Conservation (phyloP, 2,329 filamentous ascomycete species). For the Penicillium sp. region DNA sequence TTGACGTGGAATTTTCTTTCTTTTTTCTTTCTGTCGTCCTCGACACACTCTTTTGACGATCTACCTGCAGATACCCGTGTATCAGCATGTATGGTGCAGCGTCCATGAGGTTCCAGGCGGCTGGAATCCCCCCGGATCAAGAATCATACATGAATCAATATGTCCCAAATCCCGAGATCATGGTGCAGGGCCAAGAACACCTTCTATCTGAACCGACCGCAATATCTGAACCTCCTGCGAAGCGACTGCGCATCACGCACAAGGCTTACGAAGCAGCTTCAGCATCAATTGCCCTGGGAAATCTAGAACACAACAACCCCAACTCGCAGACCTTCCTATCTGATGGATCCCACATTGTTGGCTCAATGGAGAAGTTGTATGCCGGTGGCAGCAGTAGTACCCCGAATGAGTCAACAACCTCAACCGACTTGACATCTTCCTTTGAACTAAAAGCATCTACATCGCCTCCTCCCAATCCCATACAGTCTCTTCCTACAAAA, state of each 20-base stretch:
- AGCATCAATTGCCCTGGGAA: slow-evolving; percentile 1
- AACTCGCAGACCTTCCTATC: neutral
- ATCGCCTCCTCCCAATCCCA: slow-evolving; percentile 24
- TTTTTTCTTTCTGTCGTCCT: neutral
- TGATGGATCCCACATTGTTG: slow-evolving; percentile 2
- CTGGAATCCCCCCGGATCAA: slow-evolving; percentile 9
- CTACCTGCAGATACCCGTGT: slow-evolving; percentile 6
- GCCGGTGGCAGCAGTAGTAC: slow-evolving; percentile 23
- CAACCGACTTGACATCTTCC: slow-evolving; percentile 26
- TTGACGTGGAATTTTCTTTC: neutral
- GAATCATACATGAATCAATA: slow-evolving; percentile 17
- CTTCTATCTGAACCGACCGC: neutral
- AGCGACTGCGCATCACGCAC: slow-evolving; percentile 18
- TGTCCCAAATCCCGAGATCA: slow-evolving; percentile 5
- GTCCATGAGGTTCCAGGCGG: slow-evolving; percentile 19
- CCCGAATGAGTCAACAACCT: slow-evolving; percentile 28
- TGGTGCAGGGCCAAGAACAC: neutral
- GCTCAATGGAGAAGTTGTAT: slow-evolving; percentile 9
- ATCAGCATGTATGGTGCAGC: slow-evolving; percentile 27
- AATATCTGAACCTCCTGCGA: slow-evolving; percentile 18
- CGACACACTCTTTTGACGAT: neutral
- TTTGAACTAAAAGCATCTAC: slow-evolving; percentile 26
- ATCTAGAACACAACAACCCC: neutral
- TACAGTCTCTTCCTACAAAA: slow-evolving; percentile 15
- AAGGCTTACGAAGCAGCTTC: slow-evolving; percentile 3